phyloP scores from a whole-genome alignment of 352 stramenopile genomes.

The Globisporangium carolinianum region DNA sequence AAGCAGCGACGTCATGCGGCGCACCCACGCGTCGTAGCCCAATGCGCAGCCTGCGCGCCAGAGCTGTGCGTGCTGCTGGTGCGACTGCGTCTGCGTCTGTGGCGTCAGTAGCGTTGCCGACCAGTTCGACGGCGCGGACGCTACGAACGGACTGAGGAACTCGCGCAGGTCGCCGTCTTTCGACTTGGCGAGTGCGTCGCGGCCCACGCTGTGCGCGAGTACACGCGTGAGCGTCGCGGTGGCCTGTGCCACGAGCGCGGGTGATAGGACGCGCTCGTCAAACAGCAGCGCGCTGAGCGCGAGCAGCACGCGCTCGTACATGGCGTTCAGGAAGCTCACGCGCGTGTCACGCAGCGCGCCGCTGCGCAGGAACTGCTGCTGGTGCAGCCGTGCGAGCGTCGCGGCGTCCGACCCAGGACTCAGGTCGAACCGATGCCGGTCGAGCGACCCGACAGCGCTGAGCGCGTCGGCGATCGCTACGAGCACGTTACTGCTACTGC shows the following conservation, averaged over 20 bases:
- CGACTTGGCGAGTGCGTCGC: slow-evolving; percentile 25
- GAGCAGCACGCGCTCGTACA: slow-evolving; percentile 57
- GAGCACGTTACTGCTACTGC: slow-evolving; percentile 1
- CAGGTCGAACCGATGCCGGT: slow-evolving; percentile 53
- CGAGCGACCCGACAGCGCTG: slow-evolving; percentile 56
- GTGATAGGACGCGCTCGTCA: slow-evolving; percentile 23
- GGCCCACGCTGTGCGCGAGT: slow-evolving; percentile 31
- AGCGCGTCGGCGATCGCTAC: slow-evolving; percentile 49
- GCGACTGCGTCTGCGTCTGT: background rate
- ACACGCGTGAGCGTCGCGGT: slow-evolving; percentile 45
- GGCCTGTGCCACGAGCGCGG: slow-evolving; percentile 34
- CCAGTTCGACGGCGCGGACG: slow-evolving; percentile 47
- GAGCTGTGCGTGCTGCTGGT: slow-evolving; percentile 19
- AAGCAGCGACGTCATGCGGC: slow-evolving; percentile 37
- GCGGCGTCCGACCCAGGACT: slow-evolving; percentile 38
- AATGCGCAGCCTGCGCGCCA: slow-evolving; percentile 32
- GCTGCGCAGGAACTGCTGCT: slow-evolving; percentile 40
- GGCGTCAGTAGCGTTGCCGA: slow-evolving; percentile 18
- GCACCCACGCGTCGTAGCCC: slow-evolving; percentile 58
- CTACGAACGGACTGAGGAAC: slow-evolving; percentile 48
- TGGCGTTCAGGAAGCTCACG: slow-evolving; percentile 30
- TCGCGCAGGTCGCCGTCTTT: slow-evolving; percentile 60
- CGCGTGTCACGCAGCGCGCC: slow-evolving; percentile 46
- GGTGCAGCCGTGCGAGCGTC: slow-evolving; percentile 48
- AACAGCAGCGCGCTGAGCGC: slow-evolving; percentile 68